phyloP scores from a whole-genome alignment of 148 eudicot species.

The Heliosperma pusillum region DNA sequence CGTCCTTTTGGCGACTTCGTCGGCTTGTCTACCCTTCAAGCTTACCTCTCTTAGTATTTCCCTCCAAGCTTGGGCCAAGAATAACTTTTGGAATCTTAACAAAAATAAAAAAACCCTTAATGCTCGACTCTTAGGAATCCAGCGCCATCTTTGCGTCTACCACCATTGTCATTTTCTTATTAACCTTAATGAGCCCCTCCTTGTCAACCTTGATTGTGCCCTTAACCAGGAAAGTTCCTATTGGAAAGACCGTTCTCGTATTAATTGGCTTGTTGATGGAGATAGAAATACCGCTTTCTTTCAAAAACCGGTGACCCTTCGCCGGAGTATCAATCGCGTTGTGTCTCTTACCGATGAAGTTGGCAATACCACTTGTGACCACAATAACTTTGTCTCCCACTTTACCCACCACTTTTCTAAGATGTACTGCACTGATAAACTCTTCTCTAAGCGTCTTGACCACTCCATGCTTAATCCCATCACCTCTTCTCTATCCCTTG shows the following conservation, averaged over 20 bases:
- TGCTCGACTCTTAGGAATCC: too few relatives aligned
- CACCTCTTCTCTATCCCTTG: neutral
- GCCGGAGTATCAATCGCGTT: neutral
- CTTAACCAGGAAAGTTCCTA: neutral
- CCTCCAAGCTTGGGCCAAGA: too few relatives aligned
- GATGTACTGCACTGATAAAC: neutral
- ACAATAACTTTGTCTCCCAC: neutral
- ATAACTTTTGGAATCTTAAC: too few relatives aligned
- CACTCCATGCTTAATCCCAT: too few relatives aligned
- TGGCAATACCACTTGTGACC: neutral
- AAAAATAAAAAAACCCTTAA: too few relatives aligned
- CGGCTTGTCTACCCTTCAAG: neutral
- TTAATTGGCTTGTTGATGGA: neutral
- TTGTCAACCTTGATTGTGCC: neutral
- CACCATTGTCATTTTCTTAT: too few relatives aligned
- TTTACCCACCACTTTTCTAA: neutral
- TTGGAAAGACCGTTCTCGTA: neutral
- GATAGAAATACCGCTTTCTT: slow-evolving; percentile 4
- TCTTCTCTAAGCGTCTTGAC: too few relatives aligned
- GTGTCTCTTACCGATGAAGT: neutral
- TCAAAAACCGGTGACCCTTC: neutral
- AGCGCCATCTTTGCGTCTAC: too few relatives aligned
- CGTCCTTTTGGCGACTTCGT: neutral
- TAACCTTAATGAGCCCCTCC: neutral
- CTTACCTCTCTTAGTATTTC: neutral